Evolutionary conservation across 805 yeast species (phyloP), one percentile per base, ranked within the genome.

Genomic region (Sungouiozyma intestinalis): DNA sequence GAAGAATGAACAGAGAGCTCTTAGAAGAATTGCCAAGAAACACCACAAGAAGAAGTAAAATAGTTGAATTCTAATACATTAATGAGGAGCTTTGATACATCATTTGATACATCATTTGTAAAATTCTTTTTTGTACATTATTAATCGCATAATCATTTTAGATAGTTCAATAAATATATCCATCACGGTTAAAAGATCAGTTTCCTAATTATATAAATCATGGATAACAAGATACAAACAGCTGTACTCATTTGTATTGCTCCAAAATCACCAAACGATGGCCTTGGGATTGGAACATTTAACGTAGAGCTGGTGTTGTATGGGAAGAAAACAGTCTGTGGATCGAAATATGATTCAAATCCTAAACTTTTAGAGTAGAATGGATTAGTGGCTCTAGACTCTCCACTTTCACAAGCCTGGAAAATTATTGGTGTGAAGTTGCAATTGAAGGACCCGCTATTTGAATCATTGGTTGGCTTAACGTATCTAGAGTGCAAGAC

Each of bases 1-100:
- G 82, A 92, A 92, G 84, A 92, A 92, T 64, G 99, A 92, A 67
- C 88, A 83, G 72, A 73, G 98, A 52, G 96, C 97, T 13, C 70
- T 90, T 58, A 80, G 76, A 58, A 79, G 97, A 62, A 85, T 88
- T 51, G 83, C 86, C 19, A 92, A 88, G 74, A 86, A 85, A 69
- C 72, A 81, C 57, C 57, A 60, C 40, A 83, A 76, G 66, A 81
- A 81, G 62, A 67, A 62, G 56, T 49, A 53, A n/a, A 24, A 7
- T 24, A 7, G 29, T n/a, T n/a, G n/a, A n/a, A n/a, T n/a, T n/a
- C n/a, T n/a, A n/a, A n/a, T n/a, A n/a, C n/a, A n/a, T n/a, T n/a
- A n/a, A n/a, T n/a, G n/a, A n/a, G n/a, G n/a, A n/a, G n/a, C n/a
- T n/a, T n/a, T n/a, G n/a, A n/a, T n/a, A n/a, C n/a, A n/a, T n/a